Evolutionary conservation across 1,284 basidiomycete genomes (phyloP).

Genomic region (Exobasidium rhododendri): DNA sequence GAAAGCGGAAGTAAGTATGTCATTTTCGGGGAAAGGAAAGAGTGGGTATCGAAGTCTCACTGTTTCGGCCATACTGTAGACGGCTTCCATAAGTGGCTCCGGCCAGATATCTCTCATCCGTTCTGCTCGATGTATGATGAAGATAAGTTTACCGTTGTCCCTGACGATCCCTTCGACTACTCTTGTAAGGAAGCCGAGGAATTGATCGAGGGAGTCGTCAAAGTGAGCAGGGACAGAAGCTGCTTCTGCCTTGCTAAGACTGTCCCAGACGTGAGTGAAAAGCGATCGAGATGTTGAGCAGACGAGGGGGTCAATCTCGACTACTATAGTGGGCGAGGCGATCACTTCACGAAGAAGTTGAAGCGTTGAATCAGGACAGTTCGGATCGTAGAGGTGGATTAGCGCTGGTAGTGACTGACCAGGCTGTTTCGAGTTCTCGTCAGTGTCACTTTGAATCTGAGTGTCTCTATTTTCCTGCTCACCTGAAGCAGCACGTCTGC

Average conservation of each 20-base stretch:
- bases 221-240: not conserved
- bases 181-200: not conserved
- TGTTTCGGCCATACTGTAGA: constrained; percentile 31
- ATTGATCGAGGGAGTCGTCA: constrained; percentile 29
- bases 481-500: not conserved
- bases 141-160: constrained; percentile 2
- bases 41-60: too few species aligned
- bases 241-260: not conserved
- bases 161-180: not conserved
- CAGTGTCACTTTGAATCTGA: too few species aligned
- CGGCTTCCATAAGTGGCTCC: constrained; percentile 38
- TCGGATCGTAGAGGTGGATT: constrained; percentile 6
- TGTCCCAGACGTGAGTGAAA: not conserved
- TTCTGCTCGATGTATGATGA: constrained; percentile 41
- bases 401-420: not conserved
- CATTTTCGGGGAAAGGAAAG: not conserved
- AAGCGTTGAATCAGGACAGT: not conserved
- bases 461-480: too few species aligned
- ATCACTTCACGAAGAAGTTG: not conserved
- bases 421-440: too few species aligned
- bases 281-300: not conserved
- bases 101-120: constrained; percentile 48
- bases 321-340: not conserved
- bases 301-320: constrained; percentile 7
- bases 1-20: constrained; percentile 2